phyloP scores from a whole-genome alignment of 148 eudicot genomes.

The Fagopyrum homotropicum region DNA sequence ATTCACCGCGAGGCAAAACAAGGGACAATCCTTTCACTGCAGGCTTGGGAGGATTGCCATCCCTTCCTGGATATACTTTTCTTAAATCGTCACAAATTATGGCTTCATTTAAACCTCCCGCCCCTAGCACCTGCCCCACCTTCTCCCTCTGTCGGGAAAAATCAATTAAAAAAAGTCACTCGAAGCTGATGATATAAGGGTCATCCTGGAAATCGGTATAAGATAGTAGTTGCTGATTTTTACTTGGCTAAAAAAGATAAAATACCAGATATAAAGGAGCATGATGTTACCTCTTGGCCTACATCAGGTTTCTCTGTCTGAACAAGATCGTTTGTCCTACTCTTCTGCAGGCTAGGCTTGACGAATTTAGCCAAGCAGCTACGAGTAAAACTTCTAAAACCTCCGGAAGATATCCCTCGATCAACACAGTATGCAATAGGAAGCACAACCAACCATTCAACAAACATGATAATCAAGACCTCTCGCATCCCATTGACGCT shows the following conservation, averaged over 20 bases:
- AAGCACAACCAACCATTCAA: constrained; percentile 75
- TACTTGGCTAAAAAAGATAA: neutral
- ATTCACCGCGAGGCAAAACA: constrained; percentile 79
- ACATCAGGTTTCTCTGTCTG: constrained; percentile 87
- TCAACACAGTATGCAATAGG: constrained; percentile 63
- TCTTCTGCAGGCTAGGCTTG: constrained; percentile 38
- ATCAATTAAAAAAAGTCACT: neutral
- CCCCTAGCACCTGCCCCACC: constrained; percentile 59
- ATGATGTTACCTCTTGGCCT: constrained; percentile 58
- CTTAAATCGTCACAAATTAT: constrained; percentile 59
- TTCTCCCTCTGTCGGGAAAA: constrained; percentile 56
- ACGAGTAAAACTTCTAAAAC: constrained; percentile 42
- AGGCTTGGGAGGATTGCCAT: constrained; percentile 81
- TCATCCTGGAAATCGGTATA: no score
- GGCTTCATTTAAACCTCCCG: constrained; percentile 38
- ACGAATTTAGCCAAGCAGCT: constrained; percentile 34
- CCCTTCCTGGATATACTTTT: constrained; percentile 77
- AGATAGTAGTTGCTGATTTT: neutral
- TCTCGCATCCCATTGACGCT: constrained; percentile 63
- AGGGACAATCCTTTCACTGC: constrained; percentile 88
- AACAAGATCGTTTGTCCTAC: constrained; percentile 30
- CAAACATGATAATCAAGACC: constrained; percentile 62
- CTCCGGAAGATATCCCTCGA: constrained; percentile 68
- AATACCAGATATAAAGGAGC: neutral
- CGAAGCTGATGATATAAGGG: neutral